Conservation (phyloP, 1,139 yeast species). For the Blastobotrys arbuscula region DNA sequence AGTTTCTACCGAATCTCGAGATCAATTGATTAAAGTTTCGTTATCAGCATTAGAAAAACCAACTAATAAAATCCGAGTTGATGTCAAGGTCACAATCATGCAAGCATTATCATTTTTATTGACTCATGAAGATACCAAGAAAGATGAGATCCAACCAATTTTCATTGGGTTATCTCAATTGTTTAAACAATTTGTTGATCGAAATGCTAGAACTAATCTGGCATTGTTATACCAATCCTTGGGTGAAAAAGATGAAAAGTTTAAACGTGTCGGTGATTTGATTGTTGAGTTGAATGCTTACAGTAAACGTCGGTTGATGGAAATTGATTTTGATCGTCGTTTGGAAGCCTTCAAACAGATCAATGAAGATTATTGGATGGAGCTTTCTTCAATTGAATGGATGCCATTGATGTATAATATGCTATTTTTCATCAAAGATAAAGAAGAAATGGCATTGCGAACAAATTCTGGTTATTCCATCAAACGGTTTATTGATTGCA, state of each 20-base stretch:
- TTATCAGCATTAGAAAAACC: slow-evolving; percentile 61
- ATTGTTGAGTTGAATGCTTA: slow-evolving; percentile 65
- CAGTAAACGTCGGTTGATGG: slow-evolving; percentile 56
- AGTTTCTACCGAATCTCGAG: slow-evolving; percentile 51
- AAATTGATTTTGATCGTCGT: slow-evolving; percentile 74
- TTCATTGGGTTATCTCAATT: slow-evolving; percentile 55
- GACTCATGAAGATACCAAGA: slow-evolving; percentile 47
- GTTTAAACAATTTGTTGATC: slow-evolving; percentile 54
- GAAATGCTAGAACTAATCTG: slow-evolving; percentile 54
- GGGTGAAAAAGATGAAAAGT: slow-evolving; percentile 47
- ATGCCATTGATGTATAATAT: slow-evolving; percentile 64
- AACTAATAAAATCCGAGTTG: slow-evolving; percentile 45
- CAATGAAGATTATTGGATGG: slow-evolving; percentile 48
- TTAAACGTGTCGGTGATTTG: slow-evolving; percentile 45
- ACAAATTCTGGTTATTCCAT: slow-evolving; percentile 68
- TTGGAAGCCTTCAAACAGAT: slow-evolving; percentile 60
- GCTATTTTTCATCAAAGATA: slow-evolving; percentile 69
- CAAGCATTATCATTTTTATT: slow-evolving; percentile 53
- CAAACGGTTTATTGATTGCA: slow-evolving; percentile 56
- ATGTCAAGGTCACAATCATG: slow-evolving; percentile 55
- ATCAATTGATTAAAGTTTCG: slow-evolving; percentile 52
- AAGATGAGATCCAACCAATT: slow-evolving; percentile 48
- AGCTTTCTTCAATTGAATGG: slow-evolving; percentile 62
- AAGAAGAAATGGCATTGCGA: slow-evolving; percentile 74
- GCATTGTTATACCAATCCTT: slow-evolving; percentile 55